Base-by-base conservation (phyloP, 2,329 filamentous ascomycete species). In the Trichophyton schoenleinii region DNA sequence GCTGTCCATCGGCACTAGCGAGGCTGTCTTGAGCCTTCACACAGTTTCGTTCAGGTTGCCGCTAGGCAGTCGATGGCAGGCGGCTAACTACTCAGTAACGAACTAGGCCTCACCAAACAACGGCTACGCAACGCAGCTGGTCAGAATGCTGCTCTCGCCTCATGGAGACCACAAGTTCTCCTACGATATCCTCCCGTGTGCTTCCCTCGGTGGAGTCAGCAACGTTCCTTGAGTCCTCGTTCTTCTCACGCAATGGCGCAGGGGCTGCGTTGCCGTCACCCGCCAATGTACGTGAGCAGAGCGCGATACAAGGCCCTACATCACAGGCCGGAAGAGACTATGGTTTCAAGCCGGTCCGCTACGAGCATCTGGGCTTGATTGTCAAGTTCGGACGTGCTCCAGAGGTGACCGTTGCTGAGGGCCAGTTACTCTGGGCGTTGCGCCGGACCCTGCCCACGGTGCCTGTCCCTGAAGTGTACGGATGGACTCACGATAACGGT, bases 401-500 rank as follows among this genome's bases (percentile, higher is more conserved):
- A 42, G 3, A 65, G 48, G 63, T 67, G 8, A 66, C 58, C 5
- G 49, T 64, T 25, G 52, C 58, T 9, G 67, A 70, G 60, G 69
- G 63, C 6, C 63, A 65, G 62, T 64, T 62, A 53, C 66, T 67
- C 31, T 67, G 65, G 64, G 63, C 67, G 42, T 42, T 70, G 15
- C 63, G 63, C 31, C 59, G 57, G 59, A 42, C 57, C 11, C 65
- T 68, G 49, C 31, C 62, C 15, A 64, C 61, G 31, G 65, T 73
- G 28, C 72, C 71, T 28, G 71, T 72, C 36, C 72, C 73, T 9
- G 70, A 75, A 63, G 59, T 73, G 22, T 74, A 70, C 64, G 71
- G 72, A 15, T 75, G 71, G 71, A 63, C 63, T 9, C 63, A 66
- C 5, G 65, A 68, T 55, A 64, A 66, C 0, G 63, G 60, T 34